These are phyloP conservation scores for Arabis alpina DNA, from an alignment of 345 rosid species.

Conservation along the genomic window DNA sequence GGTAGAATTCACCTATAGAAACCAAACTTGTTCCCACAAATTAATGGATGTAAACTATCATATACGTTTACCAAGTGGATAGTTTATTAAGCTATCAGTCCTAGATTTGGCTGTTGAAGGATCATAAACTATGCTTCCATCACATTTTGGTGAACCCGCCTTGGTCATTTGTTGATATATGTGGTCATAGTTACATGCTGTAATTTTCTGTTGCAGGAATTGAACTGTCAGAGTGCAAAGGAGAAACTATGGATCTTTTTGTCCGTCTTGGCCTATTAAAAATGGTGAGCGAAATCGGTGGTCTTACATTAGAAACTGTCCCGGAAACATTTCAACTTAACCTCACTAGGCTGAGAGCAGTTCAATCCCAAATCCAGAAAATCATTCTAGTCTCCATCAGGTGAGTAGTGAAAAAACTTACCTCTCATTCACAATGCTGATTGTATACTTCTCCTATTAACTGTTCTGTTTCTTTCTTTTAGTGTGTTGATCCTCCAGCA, in stretches of 20 bases:
- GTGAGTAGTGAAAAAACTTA: slow-evolving; percentile 37
- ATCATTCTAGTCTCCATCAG: slow-evolving; percentile 72
- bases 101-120: slow-evolving; percentile 2
- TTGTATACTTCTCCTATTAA: not conserved
- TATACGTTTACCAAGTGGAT: not conserved
- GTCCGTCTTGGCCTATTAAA: slow-evolving; percentile 79
- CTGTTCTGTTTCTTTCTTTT: slow-evolving; percentile 28
- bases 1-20: not conserved
- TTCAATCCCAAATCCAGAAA: slow-evolving; percentile 88
- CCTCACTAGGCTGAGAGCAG: slow-evolving; percentile 68
- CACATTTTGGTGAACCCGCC: not conserved
- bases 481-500: slow-evolving; percentile 88
- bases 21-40: not conserved
- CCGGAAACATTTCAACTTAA: slow-evolving; percentile 86
- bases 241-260: slow-evolving; percentile 67
- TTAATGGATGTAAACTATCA: not conserved
- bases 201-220: slow-evolving; percentile 48
- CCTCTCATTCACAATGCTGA: not conserved
- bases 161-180: slow-evolving; percentile 19
- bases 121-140: not conserved
- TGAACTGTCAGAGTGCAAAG: slow-evolving; percentile 63
- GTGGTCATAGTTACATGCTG: slow-evolving; percentile 6
- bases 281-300: slow-evolving; percentile 65
- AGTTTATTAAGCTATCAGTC: not conserved
- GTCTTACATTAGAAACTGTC: slow-evolving; percentile 59